A percentile compares a stretch with the other conserved stretches of the same genome.
Conservation (phyloP, 768 basidiomycete genomes). For the Tylopilus subfusipes region DNA sequence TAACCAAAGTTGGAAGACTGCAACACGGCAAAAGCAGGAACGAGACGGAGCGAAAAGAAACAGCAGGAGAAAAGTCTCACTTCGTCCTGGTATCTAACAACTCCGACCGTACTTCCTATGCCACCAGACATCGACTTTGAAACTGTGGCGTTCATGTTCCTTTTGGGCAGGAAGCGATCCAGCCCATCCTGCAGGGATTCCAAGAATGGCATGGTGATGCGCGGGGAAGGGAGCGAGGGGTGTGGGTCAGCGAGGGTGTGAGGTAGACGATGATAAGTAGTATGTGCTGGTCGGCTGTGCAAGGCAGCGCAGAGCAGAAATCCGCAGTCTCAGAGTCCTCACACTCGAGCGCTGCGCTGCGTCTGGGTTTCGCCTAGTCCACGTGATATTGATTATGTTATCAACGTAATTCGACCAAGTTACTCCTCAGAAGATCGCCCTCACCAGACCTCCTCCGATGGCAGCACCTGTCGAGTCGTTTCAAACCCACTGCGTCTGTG, state of each 20-base stretch:
- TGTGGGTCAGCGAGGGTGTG: neutral
- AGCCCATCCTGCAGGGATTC: constrained; percentile 30
- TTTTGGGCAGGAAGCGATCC: constrained; percentile 29
- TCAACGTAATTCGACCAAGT: neutral
- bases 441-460: constrained; percentile 47
- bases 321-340: constrained; percentile 2
- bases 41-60: neutral
- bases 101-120: constrained; percentile 56
- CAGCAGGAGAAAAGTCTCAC: constrained; percentile 43
- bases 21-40: constrained; percentile 12
- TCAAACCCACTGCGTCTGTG: neutral
- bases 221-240: no score
- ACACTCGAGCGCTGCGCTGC: neutral
- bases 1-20: constrained; percentile 27
- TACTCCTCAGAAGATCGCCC: constrained; percentile 42
- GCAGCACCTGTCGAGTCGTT: constrained; percentile 39
- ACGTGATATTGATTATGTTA: constrained; percentile 29
- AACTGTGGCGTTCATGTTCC: constrained; percentile 8
- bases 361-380: no score
- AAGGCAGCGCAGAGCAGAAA: neutral
- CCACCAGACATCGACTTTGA: constrained; percentile 47
- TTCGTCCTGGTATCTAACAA: constrained; percentile 65
- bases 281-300: constrained; percentile 14
- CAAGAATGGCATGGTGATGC: constrained; percentile 24
- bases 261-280: neutral